Conservation (phyloP, 371 early-diverging fungal genomes). For the Lichtheimia hyalospora region DNA sequence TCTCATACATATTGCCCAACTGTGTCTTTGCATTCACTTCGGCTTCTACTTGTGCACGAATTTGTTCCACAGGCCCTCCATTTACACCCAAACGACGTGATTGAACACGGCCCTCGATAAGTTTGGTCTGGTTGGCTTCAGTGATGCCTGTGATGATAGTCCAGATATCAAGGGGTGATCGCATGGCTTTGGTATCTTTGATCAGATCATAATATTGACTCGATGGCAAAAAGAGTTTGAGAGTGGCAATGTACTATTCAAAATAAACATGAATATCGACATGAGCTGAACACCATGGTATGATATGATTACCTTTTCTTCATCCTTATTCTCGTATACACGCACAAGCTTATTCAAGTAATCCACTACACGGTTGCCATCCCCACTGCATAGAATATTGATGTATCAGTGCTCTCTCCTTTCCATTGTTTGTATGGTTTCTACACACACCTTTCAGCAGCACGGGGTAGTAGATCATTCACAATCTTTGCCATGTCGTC, state of each 20-base stretch:
- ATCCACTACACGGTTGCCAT: slow-evolving; percentile 61
- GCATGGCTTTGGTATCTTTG: slow-evolving; percentile 39
- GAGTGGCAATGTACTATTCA: slow-evolving; percentile 45
- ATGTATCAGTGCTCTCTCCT: not conserved
- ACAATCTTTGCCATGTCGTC: slow-evolving; percentile 45
- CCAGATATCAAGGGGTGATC: slow-evolving; percentile 56
- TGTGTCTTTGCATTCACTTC: slow-evolving; percentile 65
- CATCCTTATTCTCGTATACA: slow-evolving; percentile 41
- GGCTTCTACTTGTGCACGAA: slow-evolving; percentile 54
- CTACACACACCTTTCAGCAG: slow-evolving; percentile 22
- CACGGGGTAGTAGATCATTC: slow-evolving; percentile 30
- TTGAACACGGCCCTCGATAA: slow-evolving; percentile 63
- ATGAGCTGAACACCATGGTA: slow-evolving; percentile 7
- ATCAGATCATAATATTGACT: slow-evolving; percentile 51
- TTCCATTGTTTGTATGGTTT: slow-evolving; percentile 14
- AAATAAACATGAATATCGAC: not conserved
- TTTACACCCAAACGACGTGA: slow-evolving; percentile 70
- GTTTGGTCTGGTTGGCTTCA: slow-evolving; percentile 56
- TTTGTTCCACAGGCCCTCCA: slow-evolving; percentile 60
- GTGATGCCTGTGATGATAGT: slow-evolving; percentile 53
- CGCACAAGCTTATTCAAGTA: slow-evolving; percentile 57
- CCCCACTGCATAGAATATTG: slow-evolving; percentile 26
- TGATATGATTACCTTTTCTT: slow-evolving; percentile 29
- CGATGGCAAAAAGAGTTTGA: slow-evolving; percentile 54
- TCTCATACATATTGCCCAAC: slow-evolving; percentile 45